phyloP scores from a whole-genome alignment of 192 early-diverging fungal species.

The Coemansia erecta region DNA sequence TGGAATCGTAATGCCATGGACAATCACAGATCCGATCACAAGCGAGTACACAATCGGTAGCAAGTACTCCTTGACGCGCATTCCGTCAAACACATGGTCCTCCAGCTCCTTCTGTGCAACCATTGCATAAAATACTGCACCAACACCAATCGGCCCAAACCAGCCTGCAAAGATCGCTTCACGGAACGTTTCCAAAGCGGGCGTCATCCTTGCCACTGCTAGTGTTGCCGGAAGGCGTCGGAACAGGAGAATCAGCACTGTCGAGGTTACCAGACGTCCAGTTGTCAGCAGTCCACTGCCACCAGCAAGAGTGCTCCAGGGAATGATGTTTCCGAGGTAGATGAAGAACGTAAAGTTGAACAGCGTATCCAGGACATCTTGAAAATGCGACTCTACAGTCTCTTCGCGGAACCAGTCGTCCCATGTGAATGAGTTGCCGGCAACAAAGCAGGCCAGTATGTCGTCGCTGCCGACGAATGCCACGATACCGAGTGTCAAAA shows the following conservation, averaged over 20 bases:
- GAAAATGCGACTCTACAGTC: slow-evolving; percentile 76
- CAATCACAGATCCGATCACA: slow-evolving; percentile 72
- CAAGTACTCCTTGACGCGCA: slow-evolving; percentile 18
- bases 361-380: slow-evolving; percentile 86
- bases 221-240: slow-evolving; percentile 70
- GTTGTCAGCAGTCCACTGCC: slow-evolving; percentile 49
- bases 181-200: slow-evolving; percentile 62
- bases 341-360: slow-evolving; percentile 85
- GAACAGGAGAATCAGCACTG: slow-evolving; percentile 65
- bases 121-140: slow-evolving; percentile 58
- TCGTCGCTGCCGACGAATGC: slow-evolving; percentile 69
- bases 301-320: slow-evolving; percentile 61
- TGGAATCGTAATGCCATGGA: slow-evolving; percentile 78
- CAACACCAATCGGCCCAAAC: slow-evolving; percentile 84
- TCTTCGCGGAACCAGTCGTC: slow-evolving; percentile 86
- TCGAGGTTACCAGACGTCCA: slow-evolving; percentile 62
- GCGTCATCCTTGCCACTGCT: slow-evolving; percentile 59
- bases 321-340: slow-evolving; percentile 72
- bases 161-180: slow-evolving; percentile 80
- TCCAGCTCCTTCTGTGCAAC: slow-evolving; percentile 30
- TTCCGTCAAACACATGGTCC: slow-evolving; percentile 9
- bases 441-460: slow-evolving; percentile 70
- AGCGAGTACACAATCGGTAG: slow-evolving; percentile 62
- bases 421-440: slow-evolving; percentile 75
- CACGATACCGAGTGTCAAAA: slow-evolving; percentile 62